Conservation (phyloP, 1,284 basidiomycete species). For the Mycena citricolor region DNA sequence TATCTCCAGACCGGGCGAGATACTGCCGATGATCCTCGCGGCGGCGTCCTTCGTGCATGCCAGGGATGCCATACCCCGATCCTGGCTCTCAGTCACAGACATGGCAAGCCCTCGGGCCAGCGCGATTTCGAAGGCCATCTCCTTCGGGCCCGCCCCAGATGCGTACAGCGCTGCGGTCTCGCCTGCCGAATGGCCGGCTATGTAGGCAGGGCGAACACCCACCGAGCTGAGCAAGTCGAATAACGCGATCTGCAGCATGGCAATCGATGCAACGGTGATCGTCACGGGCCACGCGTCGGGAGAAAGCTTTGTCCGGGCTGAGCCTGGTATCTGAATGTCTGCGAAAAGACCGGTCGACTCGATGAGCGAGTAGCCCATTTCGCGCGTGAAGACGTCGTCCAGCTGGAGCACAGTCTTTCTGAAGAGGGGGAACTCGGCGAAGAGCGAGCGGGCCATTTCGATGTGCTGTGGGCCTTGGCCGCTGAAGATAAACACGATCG, state of each 20-base stretch:
- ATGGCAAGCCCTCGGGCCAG: constrained; percentile 40
- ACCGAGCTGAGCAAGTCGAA: constrained; percentile 37
- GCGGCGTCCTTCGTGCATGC: constrained; percentile 32
- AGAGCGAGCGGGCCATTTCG: constrained; percentile 43
- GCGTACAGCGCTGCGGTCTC: constrained; percentile 45
- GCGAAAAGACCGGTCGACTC: constrained; percentile 35
- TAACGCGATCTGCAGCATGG: constrained; percentile 42
- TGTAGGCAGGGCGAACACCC: constrained; percentile 35
- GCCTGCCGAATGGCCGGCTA: constrained; percentile 44
- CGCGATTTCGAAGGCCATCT: constrained; percentile 40
- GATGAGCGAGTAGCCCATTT: constrained; percentile 36
- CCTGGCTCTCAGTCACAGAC: constrained; percentile 31
- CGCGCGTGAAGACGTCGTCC: constrained; percentile 32
- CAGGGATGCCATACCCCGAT: constrained; percentile 44
- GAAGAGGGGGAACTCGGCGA: constrained; percentile 35
- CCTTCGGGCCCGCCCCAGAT: constrained; percentile 39
- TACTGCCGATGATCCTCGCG: background rate
- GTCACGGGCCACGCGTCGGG: constrained; percentile 31
- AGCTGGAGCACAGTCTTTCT: constrained; percentile 35
- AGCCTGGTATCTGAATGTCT: constrained; percentile 1
- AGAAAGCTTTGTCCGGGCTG: constrained; percentile 3
- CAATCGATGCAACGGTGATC: constrained; percentile 37
- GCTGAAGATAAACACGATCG: constrained; percentile 39
- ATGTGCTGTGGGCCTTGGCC: constrained; percentile 44
- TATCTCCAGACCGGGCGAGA: constrained; percentile 30